Evolutionary conservation across 208 protist genomes (phyloP), one percentile per base, ranked within the genome.

Genomic region (Leishmania turanica): DNA sequence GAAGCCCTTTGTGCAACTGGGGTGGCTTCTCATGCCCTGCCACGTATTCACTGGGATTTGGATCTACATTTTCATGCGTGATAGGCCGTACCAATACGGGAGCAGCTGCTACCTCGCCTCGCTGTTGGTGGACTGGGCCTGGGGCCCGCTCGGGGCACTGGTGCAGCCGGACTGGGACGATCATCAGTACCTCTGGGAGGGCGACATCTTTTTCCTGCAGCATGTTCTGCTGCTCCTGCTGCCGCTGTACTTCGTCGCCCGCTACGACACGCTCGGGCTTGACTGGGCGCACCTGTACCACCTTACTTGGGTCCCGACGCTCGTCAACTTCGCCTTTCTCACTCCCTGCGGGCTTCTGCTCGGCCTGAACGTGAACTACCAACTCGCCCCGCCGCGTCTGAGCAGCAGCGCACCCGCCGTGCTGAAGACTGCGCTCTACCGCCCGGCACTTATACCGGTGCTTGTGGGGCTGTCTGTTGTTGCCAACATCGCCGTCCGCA

Each of bases 1-100:
- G 45, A 80, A 89, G 69, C 90, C 91, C 40, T 79, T 95, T n/a
- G 86, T 96, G n/a, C 93, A 96, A 82, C 80, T 96, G 9, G 87
- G 88, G 34, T 96, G 93, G 93, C 79, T 96, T 73, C 78, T 96
- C 40, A 96, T 96, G 93, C 93, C 93, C 34, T 96, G 93, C 87
- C 93, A 96, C 78, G 49, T 96, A 60, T 89, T 91, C 56, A 93
- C 90, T 13, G 78, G 87, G 13, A 74, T 85, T 47, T 96, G 93
- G 93, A 69, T 80, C 37, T 88, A 79, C 51, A 79, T 95, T 9
- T 84, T 96, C 0, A 60, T 89, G 24, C 71, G 81, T 75, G 68
- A 86, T 54, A 58, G 19, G 49, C 80, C 82, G 37, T 64, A 45
- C 24, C 75, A 90, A 8, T 95, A 95, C 77, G 82, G 65, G 60